Conservation (phyloP, 306 rosid species). For the Fragaria vesca region DNA sequence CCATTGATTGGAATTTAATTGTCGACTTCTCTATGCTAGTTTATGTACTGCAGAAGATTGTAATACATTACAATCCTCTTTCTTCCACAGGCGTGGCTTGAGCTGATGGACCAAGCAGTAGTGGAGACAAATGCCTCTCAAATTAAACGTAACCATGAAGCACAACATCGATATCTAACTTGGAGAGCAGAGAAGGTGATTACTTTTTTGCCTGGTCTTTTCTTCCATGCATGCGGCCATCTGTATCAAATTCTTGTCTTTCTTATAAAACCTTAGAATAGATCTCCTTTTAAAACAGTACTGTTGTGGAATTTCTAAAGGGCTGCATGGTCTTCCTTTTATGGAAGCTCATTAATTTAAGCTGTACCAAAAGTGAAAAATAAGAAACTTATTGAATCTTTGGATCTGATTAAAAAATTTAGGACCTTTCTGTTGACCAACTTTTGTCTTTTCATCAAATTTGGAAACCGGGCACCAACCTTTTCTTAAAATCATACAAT, state of each 20-base stretch:
- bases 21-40: conserved; percentile 9
- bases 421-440: not conserved
- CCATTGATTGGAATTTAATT: not conserved
- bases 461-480: not conserved
- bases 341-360: not conserved
- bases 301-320: not conserved
- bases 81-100: conserved; percentile 68
- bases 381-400: not conserved
- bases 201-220: conserved; percentile 16
- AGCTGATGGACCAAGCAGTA: conserved; percentile 43
- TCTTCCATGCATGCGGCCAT: not conserved
- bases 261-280: not conserved
- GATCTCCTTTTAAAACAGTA: not conserved
- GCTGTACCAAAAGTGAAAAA: not conserved
- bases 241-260: conserved; percentile 1
- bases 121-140: conserved; percentile 52
- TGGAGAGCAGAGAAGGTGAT: conserved; percentile 87
- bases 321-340: not conserved
- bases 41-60: conserved; percentile 8
- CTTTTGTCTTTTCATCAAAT: not conserved
- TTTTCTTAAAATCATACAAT: not conserved
- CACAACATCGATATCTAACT: conserved; percentile 76
- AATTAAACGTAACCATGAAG: conserved; percentile 56
- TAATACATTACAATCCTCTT: not conserved
- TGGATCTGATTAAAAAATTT: not conserved